Percentiles rank a stretch among this genome's conserved stretches.
Conservation (phyloP, 2,329 filamentous ascomycete genomes). For the Alternaria ethzedia region DNA sequence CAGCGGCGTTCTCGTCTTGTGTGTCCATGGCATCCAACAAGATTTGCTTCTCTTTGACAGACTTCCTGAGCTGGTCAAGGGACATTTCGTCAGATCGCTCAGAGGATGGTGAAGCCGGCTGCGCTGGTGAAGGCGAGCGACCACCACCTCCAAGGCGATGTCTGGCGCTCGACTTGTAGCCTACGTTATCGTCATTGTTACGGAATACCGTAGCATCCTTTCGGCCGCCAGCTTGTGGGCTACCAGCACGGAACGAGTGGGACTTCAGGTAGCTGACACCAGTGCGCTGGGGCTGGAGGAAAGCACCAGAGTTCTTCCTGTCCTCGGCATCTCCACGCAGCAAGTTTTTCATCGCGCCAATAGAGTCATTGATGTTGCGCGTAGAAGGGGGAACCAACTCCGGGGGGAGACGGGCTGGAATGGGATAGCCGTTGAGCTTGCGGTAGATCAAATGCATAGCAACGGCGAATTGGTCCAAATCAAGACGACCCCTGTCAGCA, state of each 20-base stretch:
- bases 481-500: slow-evolving; percentile 90
- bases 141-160: slow-evolving; percentile 74
- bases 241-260: slow-evolving; percentile 81
- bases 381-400: slow-evolving; percentile 95
- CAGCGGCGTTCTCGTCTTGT: slow-evolving; percentile 84
- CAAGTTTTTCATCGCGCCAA: slow-evolving; percentile 89
- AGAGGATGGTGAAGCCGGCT: slow-evolving; percentile 57
- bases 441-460: slow-evolving; percentile 99
- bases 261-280: slow-evolving; percentile 98
- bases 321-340: slow-evolving; percentile 88
- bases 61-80: slow-evolving; percentile 88
- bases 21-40: slow-evolving; percentile 96
- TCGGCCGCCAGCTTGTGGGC: slow-evolving; percentile 65
- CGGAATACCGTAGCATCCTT: slow-evolving; percentile 98
- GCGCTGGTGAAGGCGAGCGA: slow-evolving; percentile 78
- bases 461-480: slow-evolving; percentile 96
- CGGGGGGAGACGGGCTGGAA: slow-evolving; percentile 84
- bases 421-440: slow-evolving; percentile 92
- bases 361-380: slow-evolving; percentile 88
- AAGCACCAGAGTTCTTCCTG: slow-evolving; percentile 86
- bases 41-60: slow-evolving; percentile 91
- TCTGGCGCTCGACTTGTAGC: slow-evolving; percentile 89
- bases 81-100: slow-evolving; percentile 78
- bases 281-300: slow-evolving; percentile 90
- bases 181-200: slow-evolving; percentile 91